Conservation (phyloP, 1,139 yeast genomes). For the Yamadazyma atmosphaerica region DNA sequence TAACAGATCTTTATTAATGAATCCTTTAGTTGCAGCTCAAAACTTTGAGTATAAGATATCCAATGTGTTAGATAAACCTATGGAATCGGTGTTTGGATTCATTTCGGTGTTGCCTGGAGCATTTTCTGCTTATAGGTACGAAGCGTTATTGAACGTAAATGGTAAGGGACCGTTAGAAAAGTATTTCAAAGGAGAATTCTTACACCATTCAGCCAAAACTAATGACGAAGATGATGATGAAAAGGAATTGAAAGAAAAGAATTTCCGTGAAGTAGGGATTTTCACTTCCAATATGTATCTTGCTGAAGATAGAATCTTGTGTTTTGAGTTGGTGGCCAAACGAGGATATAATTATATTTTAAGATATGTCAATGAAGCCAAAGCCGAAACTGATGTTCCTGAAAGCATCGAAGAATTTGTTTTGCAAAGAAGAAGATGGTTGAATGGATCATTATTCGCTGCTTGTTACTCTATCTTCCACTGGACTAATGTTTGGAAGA, state of each 20-base stretch:
- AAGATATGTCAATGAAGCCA: slow-evolving; percentile 72
- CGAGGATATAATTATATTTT: slow-evolving; percentile 59
- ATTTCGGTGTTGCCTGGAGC: slow-evolving; percentile 86
- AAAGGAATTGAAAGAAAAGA: slow-evolving; percentile 40
- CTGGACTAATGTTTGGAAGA: slow-evolving; percentile 68
- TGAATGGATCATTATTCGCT: slow-evolving; percentile 83
- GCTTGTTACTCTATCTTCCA: slow-evolving; percentile 75
- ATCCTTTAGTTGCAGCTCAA: slow-evolving; percentile 82
- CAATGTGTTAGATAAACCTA: slow-evolving; percentile 78
- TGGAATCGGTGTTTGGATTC: slow-evolving; percentile 81
- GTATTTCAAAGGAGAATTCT: slow-evolving; percentile 76
- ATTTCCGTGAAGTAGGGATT: slow-evolving; percentile 56
- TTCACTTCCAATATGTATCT: slow-evolving; percentile 83
- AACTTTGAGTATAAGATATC: slow-evolving; percentile 84
- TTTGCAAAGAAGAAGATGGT: slow-evolving; percentile 80
- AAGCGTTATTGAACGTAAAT: slow-evolving; percentile 63
- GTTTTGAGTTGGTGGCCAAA: slow-evolving; percentile 83
- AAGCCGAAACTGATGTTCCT: slow-evolving; percentile 85
- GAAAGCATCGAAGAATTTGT: slow-evolving; percentile 70
- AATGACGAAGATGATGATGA: slow-evolving; percentile 44
- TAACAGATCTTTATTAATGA: slow-evolving; percentile 51
- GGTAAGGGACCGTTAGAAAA: slow-evolving; percentile 75
- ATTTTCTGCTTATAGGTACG: slow-evolving; percentile 78
- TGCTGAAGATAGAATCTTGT: slow-evolving; percentile 81
- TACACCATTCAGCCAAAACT: slow-evolving; percentile 49